A percentile compares a stretch with the other conserved stretches of the same genome.
Conservation (phyloP, 495 filamentous ascomycete species). For the Staphylotrichum tortipilum region DNA sequence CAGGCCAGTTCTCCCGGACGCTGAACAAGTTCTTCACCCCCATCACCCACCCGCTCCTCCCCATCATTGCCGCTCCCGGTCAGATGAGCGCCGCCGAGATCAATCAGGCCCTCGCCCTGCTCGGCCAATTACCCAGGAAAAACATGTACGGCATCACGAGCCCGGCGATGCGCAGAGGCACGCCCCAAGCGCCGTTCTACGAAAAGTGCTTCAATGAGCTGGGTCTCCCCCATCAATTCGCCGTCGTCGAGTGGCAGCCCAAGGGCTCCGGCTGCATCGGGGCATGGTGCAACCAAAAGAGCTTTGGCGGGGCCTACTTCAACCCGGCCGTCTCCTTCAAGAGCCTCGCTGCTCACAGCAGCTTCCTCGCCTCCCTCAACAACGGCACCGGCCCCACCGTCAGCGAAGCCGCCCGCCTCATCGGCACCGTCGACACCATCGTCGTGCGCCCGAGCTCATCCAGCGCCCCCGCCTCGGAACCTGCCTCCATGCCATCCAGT, state of each 20-base stretch:
- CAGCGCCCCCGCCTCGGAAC: conserved; percentile 26
- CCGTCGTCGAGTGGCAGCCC: conserved; percentile 60
- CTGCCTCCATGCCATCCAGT: conserved; percentile 32
- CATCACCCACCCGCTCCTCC: conserved; percentile 74
- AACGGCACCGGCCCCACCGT: conserved; percentile 52
- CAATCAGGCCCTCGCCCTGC: conserved; percentile 65
- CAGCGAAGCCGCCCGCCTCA: conserved; percentile 63
- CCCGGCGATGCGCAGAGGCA: conserved; percentile 47
- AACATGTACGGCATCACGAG: conserved; percentile 73
- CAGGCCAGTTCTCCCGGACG: conserved; percentile 69
- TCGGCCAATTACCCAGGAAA: conserved; percentile 71
- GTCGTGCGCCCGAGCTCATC: conserved; percentile 44
- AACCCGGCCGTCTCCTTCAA: conserved; percentile 55
- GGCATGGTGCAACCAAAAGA: conserved; percentile 55
- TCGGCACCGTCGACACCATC: conserved; percentile 74
- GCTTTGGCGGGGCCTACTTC: conserved; percentile 72
- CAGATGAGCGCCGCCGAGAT: conserved; percentile 78
- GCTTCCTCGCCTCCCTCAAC: conserved; percentile 36
- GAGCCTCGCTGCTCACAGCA: conserved; percentile 29
- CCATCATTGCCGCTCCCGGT: conserved; percentile 76
- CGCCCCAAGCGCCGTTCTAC: conserved; percentile 71
- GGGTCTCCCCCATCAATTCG: conserved; percentile 70
- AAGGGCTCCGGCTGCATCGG: conserved; percentile 52
- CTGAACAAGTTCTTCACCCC: conserved; percentile 78
- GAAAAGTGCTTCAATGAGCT: conserved; percentile 85